Evolutionary conservation across 345 rosid genomes (phyloP), one percentile per base, ranked within the genome.

Genomic region (Eucalyptus shirleyi): DNA sequence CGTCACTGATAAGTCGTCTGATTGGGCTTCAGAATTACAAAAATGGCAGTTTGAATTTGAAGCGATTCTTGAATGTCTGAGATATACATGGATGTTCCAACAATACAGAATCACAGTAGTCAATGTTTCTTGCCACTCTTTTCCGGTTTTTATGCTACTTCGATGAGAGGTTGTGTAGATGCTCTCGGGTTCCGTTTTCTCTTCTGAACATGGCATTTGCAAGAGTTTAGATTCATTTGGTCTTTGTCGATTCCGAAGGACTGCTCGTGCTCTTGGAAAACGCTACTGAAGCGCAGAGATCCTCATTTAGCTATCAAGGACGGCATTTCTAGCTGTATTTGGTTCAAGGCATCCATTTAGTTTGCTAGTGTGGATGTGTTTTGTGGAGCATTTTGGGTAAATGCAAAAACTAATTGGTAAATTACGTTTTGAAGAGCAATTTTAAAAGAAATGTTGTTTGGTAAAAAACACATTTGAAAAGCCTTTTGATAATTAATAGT

Each of bases 291-390:
- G 80, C 13, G 24, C 2, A 5, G 81, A 69, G 81, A 69, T 32
- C 44, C 24, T 21, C 81, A 69, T 69, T 34, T 34, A 18, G 81
- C 81, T 69, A 69, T 9, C 4, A 4, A 23, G 37, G 81, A 34
- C 12, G 21, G 81, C 23, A 34, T 6, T 72, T 37, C 45, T 72
- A 21, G 45, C 82, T 72, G 12, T 34, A 34, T 72, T 72, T 72
- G 45, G 45, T 72, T 37, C 28, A 10, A 19, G 45, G 21, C 28
- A 37, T 72, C 28, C 45, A 37, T 72, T 72, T 34, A 10, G 7
- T 69, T 18, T 23, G 11, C 44, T 18, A 19, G 3, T 5, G 13
- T 2, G 30, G 1, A 1, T 51, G 56, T 2, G 9, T 1, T 53
- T 8, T 11, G 24, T 53, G 59, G 2, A 53, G 59, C 5, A 53